Evolutionary conservation across 345 rosid genomes (phyloP).

Genomic region (Brassica cretica): DNA sequence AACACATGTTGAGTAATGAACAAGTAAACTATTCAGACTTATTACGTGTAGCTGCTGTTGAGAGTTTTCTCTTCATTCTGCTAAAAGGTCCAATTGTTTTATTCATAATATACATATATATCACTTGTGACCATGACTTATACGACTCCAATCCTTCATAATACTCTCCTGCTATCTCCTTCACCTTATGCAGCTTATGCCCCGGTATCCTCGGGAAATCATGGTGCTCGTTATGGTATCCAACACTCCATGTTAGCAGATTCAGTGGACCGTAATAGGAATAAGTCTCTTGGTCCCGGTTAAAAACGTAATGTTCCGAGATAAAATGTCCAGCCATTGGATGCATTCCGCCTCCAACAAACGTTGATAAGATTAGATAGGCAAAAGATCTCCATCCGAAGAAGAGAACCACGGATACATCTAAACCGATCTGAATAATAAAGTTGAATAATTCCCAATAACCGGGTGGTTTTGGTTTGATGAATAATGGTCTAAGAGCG

Average conservation of each 20-base stretch:
- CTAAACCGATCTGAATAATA: conserved; percentile 53
- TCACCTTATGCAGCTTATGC: conserved; percentile 73
- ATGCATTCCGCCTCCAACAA: conserved; percentile 91
- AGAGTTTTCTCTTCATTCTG: conserved; percentile 77
- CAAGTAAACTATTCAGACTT: conserved; percentile 14
- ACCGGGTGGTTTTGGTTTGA: conserved; percentile 85
- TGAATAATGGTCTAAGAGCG: conserved; percentile 74
- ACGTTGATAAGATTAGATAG: conserved; percentile 79
- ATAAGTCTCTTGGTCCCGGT: conserved; percentile 80
- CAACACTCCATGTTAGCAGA: conserved; percentile 74
- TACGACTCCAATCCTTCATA: conserved; percentile 60
- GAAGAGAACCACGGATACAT: conserved; percentile 52
- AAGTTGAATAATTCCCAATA: conserved; percentile 76
- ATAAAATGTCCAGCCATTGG: conserved; percentile 93
- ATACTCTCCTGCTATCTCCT: conserved; percentile 81
- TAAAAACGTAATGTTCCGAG: conserved; percentile 85
- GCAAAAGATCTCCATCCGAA: conserved; percentile 75
- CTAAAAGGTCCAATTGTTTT: conserved; percentile 70
- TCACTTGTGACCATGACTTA: conserved; percentile 87
- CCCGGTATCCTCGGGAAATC: conserved; percentile 93
- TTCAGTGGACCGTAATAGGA: conserved; percentile 89
- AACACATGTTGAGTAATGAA: background rate
- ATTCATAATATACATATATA: conserved; percentile 80
- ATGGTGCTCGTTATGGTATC: conserved; percentile 92
- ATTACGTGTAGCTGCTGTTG: conserved; percentile 23